Percentiles rank a stretch among this genome's conserved stretches.
Evolutionary conservation across 305 asterid species (phyloP).

Genomic region (Andrographis paniculata): DNA sequence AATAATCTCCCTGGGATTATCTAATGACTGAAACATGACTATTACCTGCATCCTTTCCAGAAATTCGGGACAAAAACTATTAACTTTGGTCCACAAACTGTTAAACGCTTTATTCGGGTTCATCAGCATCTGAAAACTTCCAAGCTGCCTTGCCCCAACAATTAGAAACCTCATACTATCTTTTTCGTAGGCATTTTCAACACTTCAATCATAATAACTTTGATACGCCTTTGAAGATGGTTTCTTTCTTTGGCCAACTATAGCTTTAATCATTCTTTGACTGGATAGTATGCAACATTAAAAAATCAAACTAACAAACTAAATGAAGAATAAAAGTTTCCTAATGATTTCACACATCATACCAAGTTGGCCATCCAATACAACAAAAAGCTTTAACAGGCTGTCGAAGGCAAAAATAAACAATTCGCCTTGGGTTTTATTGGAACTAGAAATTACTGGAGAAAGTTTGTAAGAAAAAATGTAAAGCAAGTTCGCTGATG

Average conservation of each 20-base stretch:
- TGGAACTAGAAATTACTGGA: slow-evolving; percentile 40
- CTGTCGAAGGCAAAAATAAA: slow-evolving; percentile 24
- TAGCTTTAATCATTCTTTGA: slow-evolving; percentile 75
- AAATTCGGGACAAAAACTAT: slow-evolving; percentile 45
- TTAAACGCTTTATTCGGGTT: slow-evolving; percentile 59
- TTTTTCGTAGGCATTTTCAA: slow-evolving; percentile 56
- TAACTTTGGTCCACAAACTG: slow-evolving; percentile 55
- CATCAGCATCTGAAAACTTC: slow-evolving; percentile 64
- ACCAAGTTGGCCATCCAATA: slow-evolving; percentile 35
- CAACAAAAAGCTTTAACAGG: slow-evolving; percentile 28
- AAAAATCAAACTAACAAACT: slow-evolving; percentile 41
- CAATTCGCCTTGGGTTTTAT: slow-evolving; percentile 27
- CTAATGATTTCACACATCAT: slow-evolving; percentile 39
- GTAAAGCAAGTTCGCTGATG: slow-evolving; percentile 49
- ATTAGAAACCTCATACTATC: slow-evolving; percentile 39
- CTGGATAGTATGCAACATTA: slow-evolving; percentile 73
- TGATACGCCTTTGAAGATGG: slow-evolving; percentile 71
- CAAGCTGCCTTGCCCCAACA: slow-evolving; percentile 49
- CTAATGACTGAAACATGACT: slow-evolving; percentile 46
- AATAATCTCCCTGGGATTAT: slow-evolving; percentile 27
- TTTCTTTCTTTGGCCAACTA: slow-evolving; percentile 80
- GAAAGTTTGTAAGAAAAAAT: slow-evolving; percentile 23
- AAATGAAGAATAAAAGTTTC: slow-evolving; percentile 22
- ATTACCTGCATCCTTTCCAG: slow-evolving; percentile 73
- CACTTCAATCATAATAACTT: slow-evolving; percentile 60